Base-by-base conservation (phyloP, 2,329 filamentous ascomycete genomes). In the Penicillium rolfsii region DNA sequence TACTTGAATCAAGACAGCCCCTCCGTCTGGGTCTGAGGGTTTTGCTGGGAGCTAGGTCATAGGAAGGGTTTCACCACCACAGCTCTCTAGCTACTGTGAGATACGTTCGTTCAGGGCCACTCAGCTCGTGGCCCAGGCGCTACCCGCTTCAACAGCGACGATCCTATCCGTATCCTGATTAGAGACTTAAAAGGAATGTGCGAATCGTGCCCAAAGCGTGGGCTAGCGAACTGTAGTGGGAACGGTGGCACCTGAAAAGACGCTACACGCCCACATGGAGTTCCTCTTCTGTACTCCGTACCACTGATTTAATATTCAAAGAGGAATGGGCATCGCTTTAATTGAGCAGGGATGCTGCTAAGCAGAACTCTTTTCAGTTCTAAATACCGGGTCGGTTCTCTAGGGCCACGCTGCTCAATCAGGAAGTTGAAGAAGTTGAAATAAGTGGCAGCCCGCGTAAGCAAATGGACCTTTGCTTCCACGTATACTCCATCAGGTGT, bases 61-160 rank as follows among this genome's bases (percentile, higher is more conserved):
- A 64, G 64, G 64, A 64, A 57, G n/a, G 53, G 59, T 64, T 64
- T 64, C 62, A 64, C 61, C 45, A 49, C n/a, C 33, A 22, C 14
- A 24, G 40, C 19, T 53, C 22, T 53, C 22, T 1, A 40, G 35
- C 40, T 38, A 45, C 19, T 16, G n/a, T 7, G 36, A 52, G 46
- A 41, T 35, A 53, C 16, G 50, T n/a, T 53, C n/a, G 52, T 11
- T 57, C 24, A 40, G 11, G 53, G 22, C 57, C 49, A 30, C 52
- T 59, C 57, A 53, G 36, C 50, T 55, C 40, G 24, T 33, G 7
- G 49, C 28, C 38, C n/a, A 43, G 28, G 28, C 40, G 14, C 52
- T 40, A 53, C 43, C 55, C 55, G 35, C 48, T 58, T n/a, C n/a
- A 36, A 35, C 19, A 24, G 28, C 52, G 63, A 59, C 38, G 61